Evolutionary conservation across 1,139 yeast species (phyloP), one percentile per base, ranked within the genome.

Genomic region (Eremothecium gossypii): DNA sequence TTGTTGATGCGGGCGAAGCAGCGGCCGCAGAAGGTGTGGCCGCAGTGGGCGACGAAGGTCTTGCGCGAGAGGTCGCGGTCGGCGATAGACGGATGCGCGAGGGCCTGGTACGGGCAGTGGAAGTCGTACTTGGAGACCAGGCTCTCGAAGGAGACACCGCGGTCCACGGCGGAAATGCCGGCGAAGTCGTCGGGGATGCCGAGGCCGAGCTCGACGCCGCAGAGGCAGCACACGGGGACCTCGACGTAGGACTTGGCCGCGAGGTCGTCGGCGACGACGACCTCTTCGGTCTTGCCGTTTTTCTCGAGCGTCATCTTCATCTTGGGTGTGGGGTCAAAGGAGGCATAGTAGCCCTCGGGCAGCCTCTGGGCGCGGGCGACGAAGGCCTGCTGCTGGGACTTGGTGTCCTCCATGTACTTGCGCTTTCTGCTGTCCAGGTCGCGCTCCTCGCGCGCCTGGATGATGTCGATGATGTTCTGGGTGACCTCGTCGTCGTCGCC

Each of bases 11-110:
- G 45, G 27, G 52, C 53, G 13, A 82, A 83, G 64, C 96, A 87
- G 41, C 91, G 64, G 2, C 95, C 96, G 61, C 96, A 87, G 58
- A 76, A 87, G 1, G 80, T 73, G 64, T 87, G 96, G 0, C 96
- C 96, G 66, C 96, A 87, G 9, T 58, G 56, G 0, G 89, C 73
- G 27, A 74, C 71, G 57, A 81, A 86, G 4, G 83, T 74, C 46
- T 91, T 70, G 54, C 72, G 77, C 1, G 91, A 79, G 29, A 84
- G 65, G 41, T 74, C 80, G 29, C 66, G 58, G 53, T 84, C 95
- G 1, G 68, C 68, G 7, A 67, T 70, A 0, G 81, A 71, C 10
- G 79, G 65, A 30, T 68, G 66, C 23, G 63, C 57, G 11, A 67
- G 53, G 40, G 80, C 74, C 51, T 77, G 79, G 73, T 82, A 83